Base-by-base conservation (phyloP, 73 alveolate genomes). In the Stentor roeselii region DNA sequence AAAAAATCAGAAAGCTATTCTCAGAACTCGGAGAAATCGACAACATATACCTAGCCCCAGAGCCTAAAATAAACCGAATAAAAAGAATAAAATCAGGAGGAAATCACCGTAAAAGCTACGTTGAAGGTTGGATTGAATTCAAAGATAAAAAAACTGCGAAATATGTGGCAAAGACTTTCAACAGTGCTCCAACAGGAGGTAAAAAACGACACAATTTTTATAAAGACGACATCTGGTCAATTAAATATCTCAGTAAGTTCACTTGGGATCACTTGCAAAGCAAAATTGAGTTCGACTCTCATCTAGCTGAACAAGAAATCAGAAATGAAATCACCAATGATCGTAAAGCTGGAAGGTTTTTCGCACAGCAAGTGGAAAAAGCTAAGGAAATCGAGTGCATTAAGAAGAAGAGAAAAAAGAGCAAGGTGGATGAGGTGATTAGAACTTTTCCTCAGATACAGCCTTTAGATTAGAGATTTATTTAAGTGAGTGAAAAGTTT, bases 81-180 rank as follows among this genome's bases (percentile, higher is more conserved):
- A 32, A 58, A 59, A 50, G 88, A 82, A 39, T 83, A 34, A 86
- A 83, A 76, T 50, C 58, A 59, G 90, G 85, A 15, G 88, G 83
- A 36, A 92, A 93, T 59, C 89, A 78, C 60, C 78, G 89, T 59
- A 75, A 82, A 36, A 78, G 86, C 59, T 96, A 95, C 87, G 91
- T 90, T 75, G 99, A 97, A 78, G 99, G 99, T 6, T 96, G 99
- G 99, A 94, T 96, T 50, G 99, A 98, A 86, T 98, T 96, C 84
- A 83, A 87, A 34, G 93, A 90, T 85, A 95, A 97, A 92, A 90
- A 86, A 82, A 91, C 84, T 78, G 99, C 99, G 41, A 98, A 98
- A 88, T 76, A 86, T 84, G 95, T 92, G 6, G 99, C 98, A 15
- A 75, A 88, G 50, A 89, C 96, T 14, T 90, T 98, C 82, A 98